Evolutionary conservation across 2,329 filamentous ascomycete genomes (phyloP).

Genomic region (Didymella exigua): DNA sequence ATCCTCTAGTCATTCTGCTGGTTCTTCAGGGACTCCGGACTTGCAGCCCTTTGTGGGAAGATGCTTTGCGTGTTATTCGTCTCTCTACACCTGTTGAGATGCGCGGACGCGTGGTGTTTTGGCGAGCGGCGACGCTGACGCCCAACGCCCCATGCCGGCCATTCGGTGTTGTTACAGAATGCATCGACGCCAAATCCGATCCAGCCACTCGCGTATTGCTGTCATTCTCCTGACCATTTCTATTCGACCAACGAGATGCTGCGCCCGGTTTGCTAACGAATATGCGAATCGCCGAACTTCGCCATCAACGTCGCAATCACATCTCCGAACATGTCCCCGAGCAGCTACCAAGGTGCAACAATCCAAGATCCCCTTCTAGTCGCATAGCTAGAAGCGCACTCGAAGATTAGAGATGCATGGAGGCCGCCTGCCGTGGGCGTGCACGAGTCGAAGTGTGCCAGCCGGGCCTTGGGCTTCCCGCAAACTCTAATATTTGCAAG

Average conservation of each 20-base stretch:
- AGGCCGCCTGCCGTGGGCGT: constrained; percentile 8
- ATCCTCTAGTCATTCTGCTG: not conserved
- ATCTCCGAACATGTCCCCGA: constrained; percentile 12
- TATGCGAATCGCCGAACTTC: constrained; percentile 10
- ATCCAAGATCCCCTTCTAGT: constrained; percentile 16
- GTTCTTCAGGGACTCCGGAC: constrained; percentile 2
- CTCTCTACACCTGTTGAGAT: constrained; percentile 12
- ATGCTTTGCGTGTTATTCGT: constrained; percentile 8
- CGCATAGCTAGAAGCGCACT: constrained; percentile 24
- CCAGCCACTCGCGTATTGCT: constrained; percentile 16
- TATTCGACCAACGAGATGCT: constrained; percentile 8
- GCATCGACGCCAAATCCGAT: constrained; percentile 3
- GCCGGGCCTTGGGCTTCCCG: constrained; percentile 22
- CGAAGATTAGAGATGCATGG: constrained; percentile 20
- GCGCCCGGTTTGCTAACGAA: not conserved
- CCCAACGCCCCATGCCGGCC: constrained; percentile 14
- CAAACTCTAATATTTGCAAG: constrained; percentile 28
- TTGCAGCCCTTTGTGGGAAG: constrained; percentile 4
- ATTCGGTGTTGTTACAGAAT: constrained; percentile 19
- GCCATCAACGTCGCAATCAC: constrained; percentile 11
- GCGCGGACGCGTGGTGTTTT: constrained; percentile 3
- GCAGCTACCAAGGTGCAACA: not conserved
- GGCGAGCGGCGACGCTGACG: constrained; percentile 2
- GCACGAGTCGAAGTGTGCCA: constrained; percentile 4
- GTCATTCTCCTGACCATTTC: constrained; percentile 2